phyloP scores from a whole-genome alignment of 129 eudicot species.

The Centella asiatica region DNA sequence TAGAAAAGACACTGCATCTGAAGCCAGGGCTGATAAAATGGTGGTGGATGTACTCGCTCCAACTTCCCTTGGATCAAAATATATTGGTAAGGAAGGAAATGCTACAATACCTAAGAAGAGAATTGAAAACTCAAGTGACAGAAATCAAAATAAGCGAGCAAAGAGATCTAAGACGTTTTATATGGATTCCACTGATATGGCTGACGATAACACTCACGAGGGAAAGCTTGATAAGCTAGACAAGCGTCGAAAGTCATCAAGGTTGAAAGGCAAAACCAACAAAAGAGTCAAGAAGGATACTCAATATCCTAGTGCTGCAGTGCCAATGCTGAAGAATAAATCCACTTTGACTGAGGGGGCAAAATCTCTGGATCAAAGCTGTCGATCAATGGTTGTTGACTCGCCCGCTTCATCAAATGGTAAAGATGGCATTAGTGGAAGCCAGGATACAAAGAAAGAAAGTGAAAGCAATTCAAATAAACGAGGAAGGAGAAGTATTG shows the following conservation, averaged over 20 bases:
- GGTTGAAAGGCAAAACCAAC: conserved; percentile 15
- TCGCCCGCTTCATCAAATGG: conserved; percentile 10
- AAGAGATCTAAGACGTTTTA: conserved; percentile 21
- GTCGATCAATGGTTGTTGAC: background rate
- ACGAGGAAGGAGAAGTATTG: conserved; percentile 24
- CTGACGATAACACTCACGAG: conserved; percentile 12
- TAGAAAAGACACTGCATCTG: conserved; percentile 2
- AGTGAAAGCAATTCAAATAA: conserved; percentile 29
- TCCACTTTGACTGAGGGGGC: conserved; percentile 15
- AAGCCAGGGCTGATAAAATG: conserved; percentile 9
- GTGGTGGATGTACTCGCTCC: conserved; percentile 12
- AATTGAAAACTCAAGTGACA: conserved; percentile 30
- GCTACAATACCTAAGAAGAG: conserved; percentile 32
- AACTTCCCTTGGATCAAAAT: conserved; percentile 13
- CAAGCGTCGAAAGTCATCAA: conserved; percentile 9
- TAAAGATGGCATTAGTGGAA: conserved; percentile 14
- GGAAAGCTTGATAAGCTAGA: conserved; percentile 12
- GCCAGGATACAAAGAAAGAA: conserved; percentile 14
- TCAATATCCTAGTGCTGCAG: conserved; percentile 2
- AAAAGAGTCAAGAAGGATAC: conserved; percentile 21
- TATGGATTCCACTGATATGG: conserved; percentile 14
- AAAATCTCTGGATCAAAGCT: conserved; percentile 13
- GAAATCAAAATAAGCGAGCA: conserved; percentile 31
- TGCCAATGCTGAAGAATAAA: background rate
- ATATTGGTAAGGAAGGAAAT: conserved; percentile 15